Evolutionary conservation across 176 grass and related monocot genomes (phyloP).

Genomic region (Cenchrus purpureus): DNA sequence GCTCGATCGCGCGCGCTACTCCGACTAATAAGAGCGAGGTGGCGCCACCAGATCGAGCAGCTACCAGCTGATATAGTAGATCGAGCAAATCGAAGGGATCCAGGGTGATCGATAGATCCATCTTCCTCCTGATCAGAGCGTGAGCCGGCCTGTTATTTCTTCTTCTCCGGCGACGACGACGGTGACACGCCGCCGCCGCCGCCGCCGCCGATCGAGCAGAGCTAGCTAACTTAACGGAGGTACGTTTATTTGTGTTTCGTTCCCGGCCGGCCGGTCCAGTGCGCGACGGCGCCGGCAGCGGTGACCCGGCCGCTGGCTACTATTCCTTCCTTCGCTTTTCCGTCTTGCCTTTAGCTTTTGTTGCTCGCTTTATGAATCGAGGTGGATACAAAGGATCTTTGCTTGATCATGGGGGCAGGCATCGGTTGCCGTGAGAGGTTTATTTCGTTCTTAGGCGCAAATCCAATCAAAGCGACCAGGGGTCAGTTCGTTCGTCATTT

Average conservation of each 20-base stretch:
- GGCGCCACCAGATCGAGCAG: background rate
- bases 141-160: too few species aligned
- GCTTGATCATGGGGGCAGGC: background rate
- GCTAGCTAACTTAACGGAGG: background rate
- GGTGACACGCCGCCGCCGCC: too few species aligned
- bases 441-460: background rate
- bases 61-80: background rate
- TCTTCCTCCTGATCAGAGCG: too few species aligned
- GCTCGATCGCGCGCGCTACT: background rate
- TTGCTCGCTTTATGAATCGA: background rate
- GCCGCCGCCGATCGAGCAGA: too few species aligned
- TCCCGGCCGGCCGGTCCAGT: background rate
- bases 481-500: background rate
- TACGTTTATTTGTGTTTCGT: background rate
- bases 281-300: background rate
- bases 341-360: background rate
- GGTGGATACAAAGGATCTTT: background rate
- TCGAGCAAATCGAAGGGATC: background rate
- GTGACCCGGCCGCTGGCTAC: background rate
- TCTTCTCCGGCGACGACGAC: slow-evolving; percentile 2
- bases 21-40: background rate
- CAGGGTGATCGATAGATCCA: too few species aligned
- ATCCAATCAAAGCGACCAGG: background rate
- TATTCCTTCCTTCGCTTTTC: background rate
- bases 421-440: background rate